Evolutionary conservation across 371 early-diverging fungal genomes (phyloP), one percentile per base, ranked within the genome.

Genomic region (Thermomucor indicae-seudaticae): DNA sequence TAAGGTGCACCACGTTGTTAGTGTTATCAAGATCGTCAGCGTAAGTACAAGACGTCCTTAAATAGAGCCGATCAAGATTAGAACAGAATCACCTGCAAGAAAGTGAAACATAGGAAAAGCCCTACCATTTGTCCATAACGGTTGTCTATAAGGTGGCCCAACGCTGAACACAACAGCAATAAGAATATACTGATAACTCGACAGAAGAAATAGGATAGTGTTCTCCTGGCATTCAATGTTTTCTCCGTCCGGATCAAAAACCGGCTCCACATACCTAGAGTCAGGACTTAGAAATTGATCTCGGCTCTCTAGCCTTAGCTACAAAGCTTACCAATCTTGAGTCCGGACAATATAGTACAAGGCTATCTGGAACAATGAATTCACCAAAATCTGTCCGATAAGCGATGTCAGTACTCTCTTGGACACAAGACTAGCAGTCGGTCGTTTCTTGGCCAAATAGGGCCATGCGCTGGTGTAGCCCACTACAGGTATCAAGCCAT

Each of bases 381-480:
- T 86, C 17, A 98, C 77, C 11, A 85, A 19, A 39, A 93, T 88
- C 57, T 96, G 93, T 20, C 95, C 95, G 51, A 93, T 75, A 19
- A 97, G 73, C 12, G 93, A 92, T 2, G 90, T 85, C 52, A 97
- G 70, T 0, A 98, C 96, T 47, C 87, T 90, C 55, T 85, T 88
- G 24, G 91, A 89, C 22, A 95, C 85, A 23, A 98, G 74, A 44
- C 82, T 89, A n/a, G 97, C 95, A 0, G 97, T 95, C 0, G 98
- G 98, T 16, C 90, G 79, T 61, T 90, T 92, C 1, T 71, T 75
- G 49, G 80, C 63, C 20, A 97, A 75, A 6, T 67, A 54, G 34
- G 80, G 73, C 75, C 85, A 85, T 22, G 97, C 85, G n/a, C 83
- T 88, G 0, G 95, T 90, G 31, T 88, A 84, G 5, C 90, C 92